Evolutionary conservation across 2,329 filamentous ascomycete species (phyloP), one percentile per base, ranked within the genome.

Genomic region (Ophiocordyceps camponoti-leonardi): DNA sequence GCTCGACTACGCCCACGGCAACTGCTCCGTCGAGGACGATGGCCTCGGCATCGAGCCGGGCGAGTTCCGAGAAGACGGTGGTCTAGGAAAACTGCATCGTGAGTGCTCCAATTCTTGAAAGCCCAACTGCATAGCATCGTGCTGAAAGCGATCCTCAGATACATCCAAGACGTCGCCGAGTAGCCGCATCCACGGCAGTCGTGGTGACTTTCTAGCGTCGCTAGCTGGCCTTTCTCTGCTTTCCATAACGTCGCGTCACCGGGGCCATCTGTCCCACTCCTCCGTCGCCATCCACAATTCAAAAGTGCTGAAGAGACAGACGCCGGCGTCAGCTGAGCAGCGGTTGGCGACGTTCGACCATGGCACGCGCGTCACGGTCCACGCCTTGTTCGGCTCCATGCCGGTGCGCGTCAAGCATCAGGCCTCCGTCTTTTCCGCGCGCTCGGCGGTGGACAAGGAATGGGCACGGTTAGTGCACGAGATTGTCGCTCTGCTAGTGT

Each of bases 401-500:
- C 87, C 90, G 0, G 90, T 95, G 13, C 79, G 90, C 14, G 81
- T 93, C 23, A 94, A 92, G 58, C 83, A 87, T 53, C 75, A 87
- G 50, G 75, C 78, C 0, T 53, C 75, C 0, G 52, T 77, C 3
- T 63, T 67, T 50, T 59, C 69, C 37, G 66, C 76, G 54, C 69
- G 67, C 52, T 51, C 68, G 12, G 56, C 67, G 22, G 66, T 79
- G 43, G 61, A 72, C 19, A 81, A 72, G 50, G 72, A 83, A 45
- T 90, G 84, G 77, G 72, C 78, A 26, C 61, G 61, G 1, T 62
- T 94, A 16, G 72, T 75, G 49, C 70, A 66, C 44, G 62, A 69
- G 6, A 54, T 87, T 3, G 68, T 77, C 2, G 73, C 74, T 2
- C 58, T 93, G 3, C 58, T 93, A n/a, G 66, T 95, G 18, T 71